These are phyloP conservation scores for Hypoxylon sp. DNA, from an alignment of 2,329 filamentous ascomycete genomes.

Conservation along the genomic window DNA sequence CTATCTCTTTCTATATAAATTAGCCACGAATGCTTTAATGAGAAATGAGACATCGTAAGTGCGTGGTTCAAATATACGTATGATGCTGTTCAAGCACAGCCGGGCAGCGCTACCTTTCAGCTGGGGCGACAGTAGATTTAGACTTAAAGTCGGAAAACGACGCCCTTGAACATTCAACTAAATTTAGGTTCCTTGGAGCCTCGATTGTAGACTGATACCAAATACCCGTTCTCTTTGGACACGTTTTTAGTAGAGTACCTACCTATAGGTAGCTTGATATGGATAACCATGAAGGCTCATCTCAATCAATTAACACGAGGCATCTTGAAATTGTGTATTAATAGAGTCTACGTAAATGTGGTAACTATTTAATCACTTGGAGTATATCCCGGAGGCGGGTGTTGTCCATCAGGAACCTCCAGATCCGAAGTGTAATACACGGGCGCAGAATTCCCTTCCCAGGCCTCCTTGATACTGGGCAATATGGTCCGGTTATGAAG, in stretches of 20 bases:
- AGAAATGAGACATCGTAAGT: not conserved
- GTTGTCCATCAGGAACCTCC: slow-evolving; percentile 60
- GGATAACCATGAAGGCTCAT: not conserved
- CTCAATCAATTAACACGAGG: not conserved
- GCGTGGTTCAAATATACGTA: not conserved
- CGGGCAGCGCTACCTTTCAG: too few species aligned
- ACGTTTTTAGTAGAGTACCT: not conserved
- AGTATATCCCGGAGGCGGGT: slow-evolving; percentile 60
- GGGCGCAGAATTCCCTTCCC: slow-evolving; percentile 56
- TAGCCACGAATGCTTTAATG: not conserved
- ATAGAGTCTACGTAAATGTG: not conserved
- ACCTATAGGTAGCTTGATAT: too few species aligned
- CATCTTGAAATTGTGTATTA: slow-evolving; percentile 4
- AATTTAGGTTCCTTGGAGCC: not conserved
- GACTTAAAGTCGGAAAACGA: not conserved
- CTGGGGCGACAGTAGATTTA: not conserved
- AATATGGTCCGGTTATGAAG: slow-evolving; percentile 55
- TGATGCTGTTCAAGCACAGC: not conserved
- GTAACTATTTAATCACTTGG: slow-evolving; percentile 22
- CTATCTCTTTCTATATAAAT: not conserved
- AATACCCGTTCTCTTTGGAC: not conserved
- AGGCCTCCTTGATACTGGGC: slow-evolving; percentile 57
- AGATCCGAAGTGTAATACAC: slow-evolving; percentile 61
- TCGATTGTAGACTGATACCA: not conserved
- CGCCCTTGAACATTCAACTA: not conserved